A percentile compares a stretch with the other conserved stretches of the same genome.
phyloP scores from a whole-genome alignment of 768 basidiomycete species.

The Tricholoma sp. region DNA sequence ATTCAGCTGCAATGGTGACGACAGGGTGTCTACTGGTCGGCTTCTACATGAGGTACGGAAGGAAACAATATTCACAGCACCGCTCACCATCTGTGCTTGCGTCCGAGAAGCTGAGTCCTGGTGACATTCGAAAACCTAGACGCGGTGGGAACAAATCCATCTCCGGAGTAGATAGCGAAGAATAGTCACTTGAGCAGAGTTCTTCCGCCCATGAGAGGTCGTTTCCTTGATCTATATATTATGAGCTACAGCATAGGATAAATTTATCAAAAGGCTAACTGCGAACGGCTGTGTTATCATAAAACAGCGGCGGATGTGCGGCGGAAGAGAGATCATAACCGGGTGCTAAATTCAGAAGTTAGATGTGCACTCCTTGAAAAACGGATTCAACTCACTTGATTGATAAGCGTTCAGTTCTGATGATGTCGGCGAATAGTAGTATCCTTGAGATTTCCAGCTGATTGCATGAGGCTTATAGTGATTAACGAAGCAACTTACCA shows the following conservation, averaged over 20 bases:
- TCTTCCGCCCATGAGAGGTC: background rate
- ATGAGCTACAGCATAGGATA: background rate
- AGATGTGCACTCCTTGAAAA: background rate
- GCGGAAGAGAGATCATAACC: background rate
- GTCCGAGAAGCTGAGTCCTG: slow-evolving; percentile 24
- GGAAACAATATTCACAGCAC: background rate
- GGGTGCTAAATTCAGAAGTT: background rate
- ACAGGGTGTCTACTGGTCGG: slow-evolving; percentile 18
- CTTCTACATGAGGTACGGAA: background rate
- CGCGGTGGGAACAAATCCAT: slow-evolving; percentile 21
- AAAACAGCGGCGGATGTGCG: too few relatives aligned
- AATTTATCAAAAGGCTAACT: background rate
- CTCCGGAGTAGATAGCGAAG: slow-evolving; percentile 12
- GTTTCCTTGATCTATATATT: background rate
- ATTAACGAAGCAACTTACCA: background rate
- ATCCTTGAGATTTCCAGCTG: background rate
- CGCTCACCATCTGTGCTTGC: slow-evolving; percentile 29
- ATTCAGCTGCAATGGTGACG: slow-evolving; percentile 27
- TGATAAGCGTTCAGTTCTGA: background rate
- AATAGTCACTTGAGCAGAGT: background rate
- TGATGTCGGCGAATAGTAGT: background rate
- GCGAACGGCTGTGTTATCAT: background rate
- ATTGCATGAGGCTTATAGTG: background rate
- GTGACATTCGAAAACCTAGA: slow-evolving; percentile 9
- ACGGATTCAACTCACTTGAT: background rate